These are phyloP conservation scores for Toxicodendron radicans DNA, from an alignment of 345 rosid genomes.

Conservation along the genomic window DNA sequence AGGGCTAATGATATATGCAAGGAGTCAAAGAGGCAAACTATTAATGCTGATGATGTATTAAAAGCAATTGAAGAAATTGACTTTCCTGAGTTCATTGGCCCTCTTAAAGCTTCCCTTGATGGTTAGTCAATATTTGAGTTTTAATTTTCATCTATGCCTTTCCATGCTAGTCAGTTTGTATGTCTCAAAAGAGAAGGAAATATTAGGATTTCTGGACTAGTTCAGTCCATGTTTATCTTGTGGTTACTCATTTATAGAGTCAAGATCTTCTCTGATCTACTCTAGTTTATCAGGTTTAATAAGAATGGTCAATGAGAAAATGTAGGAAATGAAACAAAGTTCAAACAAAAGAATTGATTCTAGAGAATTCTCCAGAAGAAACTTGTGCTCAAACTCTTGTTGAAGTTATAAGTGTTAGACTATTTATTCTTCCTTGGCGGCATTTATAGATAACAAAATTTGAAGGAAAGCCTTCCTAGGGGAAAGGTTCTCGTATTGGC, in stretches of 20 bases:
- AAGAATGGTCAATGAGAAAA: no score
- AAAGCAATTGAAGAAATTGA: constrained; percentile 64
- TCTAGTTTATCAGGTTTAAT: no score
- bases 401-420: no score
- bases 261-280: no score
- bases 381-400: no score
- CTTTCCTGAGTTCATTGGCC: constrained; percentile 51
- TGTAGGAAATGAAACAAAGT: no score
- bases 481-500: no score
- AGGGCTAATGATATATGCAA: constrained; percentile 75
- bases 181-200: not conserved
- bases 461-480: no score
- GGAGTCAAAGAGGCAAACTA: constrained; percentile 70
- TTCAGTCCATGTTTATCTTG: not conserved
- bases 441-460: no score
- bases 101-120: constrained; percentile 59
- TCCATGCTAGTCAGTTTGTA: not conserved
- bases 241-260: not conserved
- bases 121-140: constrained; percentile 35
- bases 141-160: not conserved
- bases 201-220: not conserved
- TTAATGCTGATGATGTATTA: constrained; percentile 60
- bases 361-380: no score
- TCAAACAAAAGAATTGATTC: no score
- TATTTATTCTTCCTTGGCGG: no score